A percentile compares a stretch with the other conserved stretches of the same genome.
These are phyloP conservation scores for Ophiocordyceps unilateralis DNA, from an alignment of 2,329 filamentous ascomycete species.

Conservation along the genomic window DNA sequence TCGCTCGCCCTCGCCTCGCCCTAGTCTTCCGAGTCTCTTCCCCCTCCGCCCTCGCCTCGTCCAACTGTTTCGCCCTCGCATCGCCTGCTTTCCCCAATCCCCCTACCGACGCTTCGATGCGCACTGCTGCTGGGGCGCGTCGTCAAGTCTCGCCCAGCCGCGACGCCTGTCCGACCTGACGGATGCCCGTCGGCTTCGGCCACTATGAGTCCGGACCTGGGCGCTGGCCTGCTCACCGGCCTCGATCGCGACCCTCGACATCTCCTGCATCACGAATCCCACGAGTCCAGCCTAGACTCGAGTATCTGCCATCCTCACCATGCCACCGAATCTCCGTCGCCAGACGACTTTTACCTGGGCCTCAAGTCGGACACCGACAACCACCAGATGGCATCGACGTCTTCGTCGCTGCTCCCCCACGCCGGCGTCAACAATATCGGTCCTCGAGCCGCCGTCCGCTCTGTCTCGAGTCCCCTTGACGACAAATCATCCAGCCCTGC, in stretches of 20 bases:
- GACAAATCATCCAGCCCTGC: conserved; percentile 16
- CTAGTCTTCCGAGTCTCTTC: neutral
- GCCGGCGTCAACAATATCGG: neutral
- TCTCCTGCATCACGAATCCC: neutral
- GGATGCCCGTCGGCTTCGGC: conserved; percentile 22
- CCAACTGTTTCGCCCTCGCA: neutral
- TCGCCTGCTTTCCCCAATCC: neutral
- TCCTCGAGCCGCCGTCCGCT: conserved; percentile 27
- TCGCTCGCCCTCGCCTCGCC: neutral
- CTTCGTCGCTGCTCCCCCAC: conserved; percentile 28
- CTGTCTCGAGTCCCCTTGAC: conserved; percentile 38
- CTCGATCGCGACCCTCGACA: conserved; percentile 2
- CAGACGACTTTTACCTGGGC: conserved; percentile 34
- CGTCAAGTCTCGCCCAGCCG: conserved; percentile 21
- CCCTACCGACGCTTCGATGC: conserved; percentile 28
- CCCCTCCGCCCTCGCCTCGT: neutral
- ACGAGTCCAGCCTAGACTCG: neutral
- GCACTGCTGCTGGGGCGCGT: conserved; percentile 25
- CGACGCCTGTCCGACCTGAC: conserved; percentile 24
- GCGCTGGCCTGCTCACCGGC: conserved; percentile 10
- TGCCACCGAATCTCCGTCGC: conserved; percentile 26
- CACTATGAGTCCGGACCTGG: conserved; percentile 13
- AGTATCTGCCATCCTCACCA: conserved; percentile 10
- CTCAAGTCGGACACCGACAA: conserved; percentile 1
- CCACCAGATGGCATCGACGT: conserved; percentile 16